phyloP scores from a whole-genome alignment of 306 rosid genomes.

The Sphenostylis stenocarpa region DNA sequence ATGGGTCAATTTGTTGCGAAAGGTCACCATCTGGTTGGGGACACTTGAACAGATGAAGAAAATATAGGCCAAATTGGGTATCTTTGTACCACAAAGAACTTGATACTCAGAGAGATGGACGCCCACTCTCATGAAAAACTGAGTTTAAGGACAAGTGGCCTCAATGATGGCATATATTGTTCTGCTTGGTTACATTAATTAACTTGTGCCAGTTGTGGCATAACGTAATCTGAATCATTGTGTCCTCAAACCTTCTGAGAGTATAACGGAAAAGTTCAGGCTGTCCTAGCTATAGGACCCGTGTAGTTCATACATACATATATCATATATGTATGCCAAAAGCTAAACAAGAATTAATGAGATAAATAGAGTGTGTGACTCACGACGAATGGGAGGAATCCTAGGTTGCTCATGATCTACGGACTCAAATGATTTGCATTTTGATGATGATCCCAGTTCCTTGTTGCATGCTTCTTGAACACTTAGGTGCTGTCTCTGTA shows the following conservation, averaged over 20 bases:
- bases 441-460: constrained; percentile 72
- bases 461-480: constrained; percentile 56
- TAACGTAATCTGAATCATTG: constrained; percentile 13
- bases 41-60: constrained; percentile 39
- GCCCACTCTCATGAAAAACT: constrained; percentile 42
- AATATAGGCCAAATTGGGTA: constrained; percentile 39
- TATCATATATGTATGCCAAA: not conserved
- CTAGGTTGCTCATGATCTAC: constrained; percentile 66
- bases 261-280: constrained; percentile 25
- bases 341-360: not conserved
- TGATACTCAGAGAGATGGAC: constrained; percentile 36
- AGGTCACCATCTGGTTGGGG: constrained; percentile 66
- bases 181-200: constrained; percentile 36
- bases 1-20: constrained; percentile 53
- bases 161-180: constrained; percentile 34
- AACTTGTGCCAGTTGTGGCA: constrained; percentile 33
- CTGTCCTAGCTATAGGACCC: constrained; percentile 1
- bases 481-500: constrained; percentile 58
- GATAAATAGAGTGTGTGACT: constrained; percentile 36
- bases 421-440: constrained; percentile 58
- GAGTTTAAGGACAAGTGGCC: constrained; percentile 31
- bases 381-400: constrained; percentile 89
- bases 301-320: not conserved
- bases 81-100: constrained; percentile 32
- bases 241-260: constrained; percentile 15